phyloP scores from a whole-genome alignment of 805 yeast species.

The Wickerhamiella cacticola region DNA sequence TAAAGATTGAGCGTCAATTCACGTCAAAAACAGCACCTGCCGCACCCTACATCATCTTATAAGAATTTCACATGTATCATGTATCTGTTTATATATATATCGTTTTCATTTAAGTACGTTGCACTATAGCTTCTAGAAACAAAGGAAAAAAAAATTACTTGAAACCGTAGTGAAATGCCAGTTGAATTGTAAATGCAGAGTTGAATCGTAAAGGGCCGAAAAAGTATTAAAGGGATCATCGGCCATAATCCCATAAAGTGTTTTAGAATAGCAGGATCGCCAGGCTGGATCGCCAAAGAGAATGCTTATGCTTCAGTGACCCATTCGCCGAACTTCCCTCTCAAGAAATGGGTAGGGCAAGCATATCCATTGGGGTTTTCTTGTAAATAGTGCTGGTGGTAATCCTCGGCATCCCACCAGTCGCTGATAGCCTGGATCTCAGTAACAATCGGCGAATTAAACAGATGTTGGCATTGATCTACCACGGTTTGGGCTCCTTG shows the following conservation, averaged over 20 bases:
- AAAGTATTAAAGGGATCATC: no score
- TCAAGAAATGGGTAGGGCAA: slow-evolving; percentile 77
- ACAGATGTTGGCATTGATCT: slow-evolving; percentile 51
- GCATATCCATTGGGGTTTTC: slow-evolving; percentile 79
- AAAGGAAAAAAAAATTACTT: no score
- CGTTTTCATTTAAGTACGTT: no score
- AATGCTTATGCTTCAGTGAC: background rate
- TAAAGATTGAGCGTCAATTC: no score
- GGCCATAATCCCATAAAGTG: no score
- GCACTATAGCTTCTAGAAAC: no score
- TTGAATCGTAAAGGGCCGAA: no score
- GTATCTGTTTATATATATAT: background rate
- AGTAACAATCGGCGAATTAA: slow-evolving; percentile 64
- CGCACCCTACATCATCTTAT: no score
- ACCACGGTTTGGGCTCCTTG: slow-evolving; percentile 35
- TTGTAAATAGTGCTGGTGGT: slow-evolving; percentile 73
- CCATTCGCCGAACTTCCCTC: slow-evolving; percentile 27
- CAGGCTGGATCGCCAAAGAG: background rate
- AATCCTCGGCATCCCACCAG: slow-evolving; percentile 92
- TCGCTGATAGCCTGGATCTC: slow-evolving; percentile 50
- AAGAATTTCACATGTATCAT: background rate
- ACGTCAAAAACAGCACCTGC: no score
- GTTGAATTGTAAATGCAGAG: background rate
- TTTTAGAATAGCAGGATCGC: no score
- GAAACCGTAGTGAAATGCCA: background rate